These are phyloP conservation scores for Dioscorea alata DNA, from an alignment of 106 monocot genomes.

Conservation along the genomic window DNA sequence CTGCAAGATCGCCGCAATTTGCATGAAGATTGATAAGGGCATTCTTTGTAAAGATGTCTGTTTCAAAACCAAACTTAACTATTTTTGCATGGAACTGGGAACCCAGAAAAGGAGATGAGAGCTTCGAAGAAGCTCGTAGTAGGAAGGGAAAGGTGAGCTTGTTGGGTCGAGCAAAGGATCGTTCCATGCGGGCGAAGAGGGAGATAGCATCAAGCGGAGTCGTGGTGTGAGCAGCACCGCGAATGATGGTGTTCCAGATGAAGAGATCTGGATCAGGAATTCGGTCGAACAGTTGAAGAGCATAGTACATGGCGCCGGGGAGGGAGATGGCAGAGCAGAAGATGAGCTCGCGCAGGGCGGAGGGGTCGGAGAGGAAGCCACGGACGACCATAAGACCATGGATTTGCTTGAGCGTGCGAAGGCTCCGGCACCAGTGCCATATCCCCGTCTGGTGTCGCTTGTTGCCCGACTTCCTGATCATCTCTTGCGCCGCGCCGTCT, in stretches of 20 bases:
- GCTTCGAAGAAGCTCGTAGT: constrained; percentile 47
- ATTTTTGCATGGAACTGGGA: constrained; percentile 48
- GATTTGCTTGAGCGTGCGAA: constrained; percentile 50
- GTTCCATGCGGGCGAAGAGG: constrained; percentile 36
- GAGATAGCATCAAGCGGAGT: constrained; percentile 40
- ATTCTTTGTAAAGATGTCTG: constrained; percentile 37
- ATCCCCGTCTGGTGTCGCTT: constrained; percentile 20
- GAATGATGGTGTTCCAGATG: constrained; percentile 77
- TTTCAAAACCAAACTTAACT: constrained; percentile 29
- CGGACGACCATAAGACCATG: constrained; percentile 40
- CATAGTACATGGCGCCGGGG: constrained; percentile 31
- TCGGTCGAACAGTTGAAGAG: constrained; percentile 46
- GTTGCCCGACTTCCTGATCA: constrained; percentile 34
- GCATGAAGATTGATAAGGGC: constrained; percentile 65
- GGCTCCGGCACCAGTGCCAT: constrained; percentile 45
- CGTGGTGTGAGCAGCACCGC: constrained; percentile 47
- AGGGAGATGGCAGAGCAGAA: constrained; percentile 45
- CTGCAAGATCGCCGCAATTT: constrained; percentile 39
- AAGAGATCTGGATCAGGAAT: constrained; percentile 54
- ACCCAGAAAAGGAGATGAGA: constrained; percentile 23
- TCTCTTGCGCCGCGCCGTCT: background rate
- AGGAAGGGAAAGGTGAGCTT: constrained; percentile 70
- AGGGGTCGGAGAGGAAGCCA: constrained; percentile 37
- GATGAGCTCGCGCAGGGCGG: constrained; percentile 43
- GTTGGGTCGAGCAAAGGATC: constrained; percentile 28